phyloP scores from a whole-genome alignment of 2,329 filamentous ascomycete species.

The Elsinoe ampelina region DNA sequence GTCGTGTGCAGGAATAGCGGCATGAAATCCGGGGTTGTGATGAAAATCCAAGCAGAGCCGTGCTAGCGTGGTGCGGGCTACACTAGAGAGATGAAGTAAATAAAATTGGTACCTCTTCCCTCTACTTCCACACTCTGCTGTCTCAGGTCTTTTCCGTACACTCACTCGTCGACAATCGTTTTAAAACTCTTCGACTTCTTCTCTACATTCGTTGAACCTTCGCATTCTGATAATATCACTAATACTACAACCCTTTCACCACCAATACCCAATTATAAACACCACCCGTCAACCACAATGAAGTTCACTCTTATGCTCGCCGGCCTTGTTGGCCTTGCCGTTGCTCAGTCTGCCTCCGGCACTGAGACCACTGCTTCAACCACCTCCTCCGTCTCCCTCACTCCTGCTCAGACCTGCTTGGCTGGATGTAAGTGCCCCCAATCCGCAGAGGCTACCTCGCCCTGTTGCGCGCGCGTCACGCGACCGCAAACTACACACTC shows the following conservation, averaged over 20 bases:
- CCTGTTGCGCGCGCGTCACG: not conserved
- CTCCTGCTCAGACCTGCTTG: slow-evolving; percentile 28
- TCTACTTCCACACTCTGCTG: not conserved
- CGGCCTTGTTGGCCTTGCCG: slow-evolving; percentile 36
- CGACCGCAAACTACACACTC: not conserved
- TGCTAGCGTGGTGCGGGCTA: not conserved
- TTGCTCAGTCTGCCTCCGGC: slow-evolving; percentile 28
- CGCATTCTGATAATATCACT: not conserved
- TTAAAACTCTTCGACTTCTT: slow-evolving; percentile 9
- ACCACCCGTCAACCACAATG: slow-evolving; percentile 25
- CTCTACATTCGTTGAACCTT: not conserved
- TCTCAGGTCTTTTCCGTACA: slow-evolving; percentile 2
- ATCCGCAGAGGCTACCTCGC: not conserved
- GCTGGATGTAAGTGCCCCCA: slow-evolving; percentile 29
- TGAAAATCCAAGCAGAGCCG: not conserved
- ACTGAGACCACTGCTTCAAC: slow-evolving; percentile 14
- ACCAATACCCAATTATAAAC: slow-evolving; percentile 9
- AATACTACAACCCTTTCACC: not conserved
- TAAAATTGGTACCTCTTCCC: slow-evolving; percentile 9
- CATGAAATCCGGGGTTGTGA: slow-evolving; percentile 6
- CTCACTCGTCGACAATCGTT: slow-evolving; percentile 5
- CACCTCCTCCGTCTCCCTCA: slow-evolving; percentile 22
- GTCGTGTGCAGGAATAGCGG: not conserved
- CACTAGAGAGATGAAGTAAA: slow-evolving; percentile 2
- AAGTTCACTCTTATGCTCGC: slow-evolving; percentile 38